These are phyloP conservation scores for Puccinia horiana DNA, from an alignment of 1,284 basidiomycete species.

Conservation along the genomic window DNA sequence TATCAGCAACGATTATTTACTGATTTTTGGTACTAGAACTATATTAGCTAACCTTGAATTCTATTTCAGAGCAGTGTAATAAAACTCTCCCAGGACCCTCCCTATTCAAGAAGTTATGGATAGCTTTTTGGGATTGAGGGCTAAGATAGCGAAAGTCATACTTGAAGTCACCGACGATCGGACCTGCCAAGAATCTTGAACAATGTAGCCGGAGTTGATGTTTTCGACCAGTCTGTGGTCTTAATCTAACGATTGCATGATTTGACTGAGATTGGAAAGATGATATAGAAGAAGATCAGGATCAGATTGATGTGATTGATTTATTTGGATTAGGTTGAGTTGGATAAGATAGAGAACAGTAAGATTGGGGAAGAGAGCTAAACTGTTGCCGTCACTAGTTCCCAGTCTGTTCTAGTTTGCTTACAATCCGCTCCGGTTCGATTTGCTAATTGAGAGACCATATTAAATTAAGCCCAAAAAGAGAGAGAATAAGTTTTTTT, in stretches of 20 bases:
- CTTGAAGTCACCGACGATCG: slow-evolving; percentile 52
- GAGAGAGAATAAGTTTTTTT: neutral
- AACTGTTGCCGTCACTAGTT: slow-evolving; percentile 38
- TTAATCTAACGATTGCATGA: slow-evolving; percentile 45
- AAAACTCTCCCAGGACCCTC: slow-evolving; percentile 9
- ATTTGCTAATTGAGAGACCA: slow-evolving; percentile 10
- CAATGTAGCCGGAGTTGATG: slow-evolving; percentile 51
- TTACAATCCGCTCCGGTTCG: slow-evolving; percentile 32
- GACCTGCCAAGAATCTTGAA: slow-evolving; percentile 45
- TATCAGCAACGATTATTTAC: neutral
- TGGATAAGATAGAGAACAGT: neutral
- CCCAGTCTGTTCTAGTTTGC: slow-evolving; percentile 20
- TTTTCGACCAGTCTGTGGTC: slow-evolving; percentile 50
- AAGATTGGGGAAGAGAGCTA: neutral
- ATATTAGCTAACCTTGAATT: slow-evolving; percentile 1
- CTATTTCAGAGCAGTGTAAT: slow-evolving; percentile 20
- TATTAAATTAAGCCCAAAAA: neutral
- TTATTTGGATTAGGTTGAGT: neutral
- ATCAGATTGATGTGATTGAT: neutral
- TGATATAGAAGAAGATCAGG: neutral
- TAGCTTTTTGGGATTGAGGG: slow-evolving; percentile 33
- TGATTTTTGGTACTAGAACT: neutral
- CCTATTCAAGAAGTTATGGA: slow-evolving; percentile 20
- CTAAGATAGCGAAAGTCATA: slow-evolving; percentile 46
- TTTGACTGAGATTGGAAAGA: neutral